These are phyloP conservation scores for Cymbopogon citratus DNA, from an alignment of 176 grass and related monocot species.

Conservation along the genomic window DNA sequence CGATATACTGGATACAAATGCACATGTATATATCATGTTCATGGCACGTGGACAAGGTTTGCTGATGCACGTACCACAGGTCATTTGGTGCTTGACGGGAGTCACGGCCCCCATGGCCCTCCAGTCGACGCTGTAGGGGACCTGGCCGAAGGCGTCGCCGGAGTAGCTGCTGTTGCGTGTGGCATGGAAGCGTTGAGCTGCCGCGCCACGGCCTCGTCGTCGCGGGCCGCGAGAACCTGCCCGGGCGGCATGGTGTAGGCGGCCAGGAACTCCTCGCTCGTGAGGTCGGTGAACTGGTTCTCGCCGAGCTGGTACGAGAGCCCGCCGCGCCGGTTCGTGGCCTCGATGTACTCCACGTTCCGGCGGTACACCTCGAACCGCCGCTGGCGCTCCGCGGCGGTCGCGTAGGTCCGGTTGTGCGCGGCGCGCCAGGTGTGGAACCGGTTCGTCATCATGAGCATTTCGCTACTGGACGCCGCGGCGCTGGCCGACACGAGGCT, in stretches of 20 bases:
- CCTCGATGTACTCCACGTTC: constrained; percentile 33
- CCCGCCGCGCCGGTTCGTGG: constrained; percentile 3
- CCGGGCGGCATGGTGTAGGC: background rate
- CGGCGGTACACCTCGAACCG: constrained; percentile 33
- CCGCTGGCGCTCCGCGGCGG: background rate
- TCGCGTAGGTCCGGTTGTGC: constrained; percentile 20
- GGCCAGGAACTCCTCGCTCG: constrained; percentile 22
- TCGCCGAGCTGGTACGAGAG: constrained; percentile 25
- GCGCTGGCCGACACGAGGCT: no score
- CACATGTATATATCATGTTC: no score
- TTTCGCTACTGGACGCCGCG: no score
- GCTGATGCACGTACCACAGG: background rate
- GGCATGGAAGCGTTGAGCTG: no score
- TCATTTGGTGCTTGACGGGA: background rate
- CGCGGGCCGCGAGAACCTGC: background rate
- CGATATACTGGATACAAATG: background rate
- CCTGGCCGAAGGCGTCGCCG: background rate
- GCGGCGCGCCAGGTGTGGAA: constrained; percentile 2
- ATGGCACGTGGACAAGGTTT: no score
- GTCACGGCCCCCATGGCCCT: constrained; percentile 1
- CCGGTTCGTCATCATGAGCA: background rate
- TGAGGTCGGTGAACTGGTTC: constrained; percentile 43
- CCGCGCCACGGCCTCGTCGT: background rate
- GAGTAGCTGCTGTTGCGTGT: background rate
- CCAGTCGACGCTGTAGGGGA: constrained; percentile 12